Conservation (phyloP, 2,329 filamentous ascomycete genomes). For the Emmonsia crescens region DNA sequence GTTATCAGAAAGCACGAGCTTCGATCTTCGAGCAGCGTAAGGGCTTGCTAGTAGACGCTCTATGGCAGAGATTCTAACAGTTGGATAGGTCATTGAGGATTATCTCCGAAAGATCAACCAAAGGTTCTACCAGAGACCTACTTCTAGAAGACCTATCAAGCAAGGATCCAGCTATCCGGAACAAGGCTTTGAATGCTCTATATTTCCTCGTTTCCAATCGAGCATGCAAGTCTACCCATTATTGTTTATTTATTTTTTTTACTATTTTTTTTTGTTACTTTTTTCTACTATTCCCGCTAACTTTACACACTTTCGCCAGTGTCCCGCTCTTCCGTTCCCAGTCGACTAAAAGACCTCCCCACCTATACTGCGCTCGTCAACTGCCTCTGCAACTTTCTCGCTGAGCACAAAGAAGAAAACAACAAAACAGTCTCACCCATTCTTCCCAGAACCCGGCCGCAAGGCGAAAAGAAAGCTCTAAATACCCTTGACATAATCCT, state of each 20-base stretch:
- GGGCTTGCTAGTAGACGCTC: constrained; percentile 44
- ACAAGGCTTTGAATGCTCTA: constrained; percentile 34
- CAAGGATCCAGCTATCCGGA: constrained; percentile 26
- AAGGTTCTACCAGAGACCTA: constrained; percentile 29
- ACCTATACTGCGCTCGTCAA: constrained; percentile 32
- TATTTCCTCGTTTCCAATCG: constrained; percentile 33
- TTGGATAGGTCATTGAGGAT: constrained; percentile 33
- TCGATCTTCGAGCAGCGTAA: constrained; percentile 59
- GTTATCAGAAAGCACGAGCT: constrained; percentile 59
- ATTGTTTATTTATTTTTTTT: background rate
- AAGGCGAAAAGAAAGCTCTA: constrained; percentile 34
- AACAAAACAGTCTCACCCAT: constrained; percentile 27
- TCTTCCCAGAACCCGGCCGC: constrained; percentile 30
- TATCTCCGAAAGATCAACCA: constrained; percentile 35
- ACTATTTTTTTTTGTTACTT: background rate
- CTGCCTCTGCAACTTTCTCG: constrained; percentile 32
- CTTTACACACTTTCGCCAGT: constrained; percentile 17
- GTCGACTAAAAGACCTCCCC: constrained; percentile 23
- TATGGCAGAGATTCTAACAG: constrained; percentile 25
- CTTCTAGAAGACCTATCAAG: constrained; percentile 33
- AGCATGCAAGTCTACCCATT: constrained; percentile 22
- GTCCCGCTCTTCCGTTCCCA: constrained; percentile 25
- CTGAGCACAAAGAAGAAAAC: constrained; percentile 27
- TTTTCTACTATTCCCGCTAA: background rate
- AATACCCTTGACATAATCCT: constrained; percentile 51